Base-by-base conservation (phyloP, 768 basidiomycete species). In the Tephrocybe sp. region DNA sequence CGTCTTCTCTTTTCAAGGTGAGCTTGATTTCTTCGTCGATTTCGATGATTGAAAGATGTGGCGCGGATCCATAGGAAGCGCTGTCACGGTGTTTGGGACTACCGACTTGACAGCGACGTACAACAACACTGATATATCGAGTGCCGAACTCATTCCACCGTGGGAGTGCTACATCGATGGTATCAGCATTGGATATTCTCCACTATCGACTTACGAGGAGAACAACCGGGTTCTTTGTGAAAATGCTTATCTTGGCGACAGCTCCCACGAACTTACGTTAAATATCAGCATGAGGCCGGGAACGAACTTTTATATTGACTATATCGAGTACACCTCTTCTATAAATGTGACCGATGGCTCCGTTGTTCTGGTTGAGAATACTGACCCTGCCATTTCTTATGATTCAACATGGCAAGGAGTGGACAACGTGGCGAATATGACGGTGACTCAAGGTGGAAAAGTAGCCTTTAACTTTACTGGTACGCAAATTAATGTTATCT, bases 1-100 rank as follows among this genome's bases (percentile, higher is more conserved):
- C 8, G 51, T 63, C 9, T 64, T 62, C 25, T 54, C 55, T 8
- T 71, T 69, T 47, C 49, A 55, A 43, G 70, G 68, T 71, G 40
- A 15, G 60, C 28, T 32, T 18, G 5, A 18, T 27, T 5, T 26
- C 11, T 30, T 42, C 18, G 16, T 3, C 32, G 11, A 8, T 9
- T 36, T 35, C 1, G 12, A 25, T 5, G 18, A 19, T 16, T 41
- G 27, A 24, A 26, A 22, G 16, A 44, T 39, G 11, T 12, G 30
- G 18, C 26, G 32, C 24, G 12, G 18, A 24, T 7, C 36, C n/a
- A n/a, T 38, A 57, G 54, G 53, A 49, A 54, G 38, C 25, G 26
- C 30, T 22, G 35, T 62, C 40, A 31, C 31, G 5, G 52, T 63
- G 22, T 45, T 43, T 25, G 63, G 64, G 4, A 60, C 62, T 9